Base-by-base conservation (phyloP, 306 rosid species). In the Alnus glutinosa region DNA sequence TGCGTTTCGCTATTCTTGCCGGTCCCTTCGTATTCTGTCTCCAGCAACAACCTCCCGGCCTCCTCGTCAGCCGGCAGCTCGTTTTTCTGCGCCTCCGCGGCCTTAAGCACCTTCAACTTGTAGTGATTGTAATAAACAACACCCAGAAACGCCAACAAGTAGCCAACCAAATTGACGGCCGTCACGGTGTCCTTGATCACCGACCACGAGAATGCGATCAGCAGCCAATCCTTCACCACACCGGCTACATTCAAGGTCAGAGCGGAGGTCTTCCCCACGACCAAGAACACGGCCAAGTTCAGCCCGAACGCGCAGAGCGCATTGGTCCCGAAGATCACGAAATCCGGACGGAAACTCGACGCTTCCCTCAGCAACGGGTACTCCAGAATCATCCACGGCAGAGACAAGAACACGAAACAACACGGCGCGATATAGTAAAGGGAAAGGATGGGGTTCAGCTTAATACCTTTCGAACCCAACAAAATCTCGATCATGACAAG, bases 241-340 rank as follows among this genome's bases (percentile, higher is more conserved):
- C 99, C 99, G 47, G 99, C 99, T 16, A 95, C 99, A 75, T 95
- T 95, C 99, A 95, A 93, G 0, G 99, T 95, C 89, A 95, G 78
- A 5, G 99, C 99, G 7, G 99, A 95, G 0, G 99, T 95, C 93
- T 95, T 95, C 0, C 99, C 99, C 3, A 95, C 99, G 2, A 95
- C 82, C 84, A 95, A 81, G 78, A 95, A 95, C 82, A 95, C 98
- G 0, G 94, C 98, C 1, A 95, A 89, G 55, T 95, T 95, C 88
- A 95, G 18, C 9, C 98, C 99, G 46, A 93, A 95, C 0, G 99
- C 99, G 37, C 98, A 95, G 0, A 90, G 2, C 0, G 99, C 88
- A 83, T 95, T 95, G 2, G 92, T 89, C 16, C 99, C 99, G 3
- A 95, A 95, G 70, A 90, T 67, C 0, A 80, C 42, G 2, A 89